Conservation (phyloP, 345 rosid genomes). For the Ceriops tagal region DNA sequence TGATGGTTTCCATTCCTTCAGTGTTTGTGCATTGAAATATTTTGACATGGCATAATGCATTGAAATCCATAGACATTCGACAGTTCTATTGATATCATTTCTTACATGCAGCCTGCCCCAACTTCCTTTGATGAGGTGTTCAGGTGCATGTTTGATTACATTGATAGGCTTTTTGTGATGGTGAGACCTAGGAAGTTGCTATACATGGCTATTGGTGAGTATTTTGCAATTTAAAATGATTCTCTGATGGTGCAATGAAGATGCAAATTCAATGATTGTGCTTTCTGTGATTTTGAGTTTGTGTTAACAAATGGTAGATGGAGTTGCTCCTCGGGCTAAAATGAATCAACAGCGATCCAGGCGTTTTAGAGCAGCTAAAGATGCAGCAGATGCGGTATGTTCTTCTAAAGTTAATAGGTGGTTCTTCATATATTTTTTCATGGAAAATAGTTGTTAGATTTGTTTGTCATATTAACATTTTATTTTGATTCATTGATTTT, state of each 20-base stretch:
- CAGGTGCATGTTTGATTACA: constrained; percentile 78
- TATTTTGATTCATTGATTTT: too few species aligned
- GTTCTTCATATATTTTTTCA: neutral
- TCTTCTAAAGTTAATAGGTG: constrained; percentile 3
- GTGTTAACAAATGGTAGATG: constrained; percentile 47
- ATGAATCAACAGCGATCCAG: constrained; percentile 96
- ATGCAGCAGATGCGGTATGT: constrained; percentile 81
- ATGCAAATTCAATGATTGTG: neutral
- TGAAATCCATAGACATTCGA: neutral
- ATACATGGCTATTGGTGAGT: constrained; percentile 86
- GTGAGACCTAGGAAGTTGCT: constrained; percentile 87
- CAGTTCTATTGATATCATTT: neutral
- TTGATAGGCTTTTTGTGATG: constrained; percentile 87
- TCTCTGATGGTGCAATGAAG: neutral
- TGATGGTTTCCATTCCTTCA: too few species aligned
- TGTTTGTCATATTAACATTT: too few species aligned
- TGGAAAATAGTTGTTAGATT: too few species aligned
- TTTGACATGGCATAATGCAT: neutral
- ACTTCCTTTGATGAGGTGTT: constrained; percentile 74
- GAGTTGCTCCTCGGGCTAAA: constrained; percentile 97
- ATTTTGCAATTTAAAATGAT: neutral
- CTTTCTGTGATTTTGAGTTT: constrained; percentile 17
- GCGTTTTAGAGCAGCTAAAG: constrained; percentile 92
- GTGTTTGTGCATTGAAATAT: too few species aligned
- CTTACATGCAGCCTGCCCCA: constrained; percentile 65